Conservation (phyloP, 2,329 filamentous ascomycete genomes). For the Kalmusia sp. region DNA sequence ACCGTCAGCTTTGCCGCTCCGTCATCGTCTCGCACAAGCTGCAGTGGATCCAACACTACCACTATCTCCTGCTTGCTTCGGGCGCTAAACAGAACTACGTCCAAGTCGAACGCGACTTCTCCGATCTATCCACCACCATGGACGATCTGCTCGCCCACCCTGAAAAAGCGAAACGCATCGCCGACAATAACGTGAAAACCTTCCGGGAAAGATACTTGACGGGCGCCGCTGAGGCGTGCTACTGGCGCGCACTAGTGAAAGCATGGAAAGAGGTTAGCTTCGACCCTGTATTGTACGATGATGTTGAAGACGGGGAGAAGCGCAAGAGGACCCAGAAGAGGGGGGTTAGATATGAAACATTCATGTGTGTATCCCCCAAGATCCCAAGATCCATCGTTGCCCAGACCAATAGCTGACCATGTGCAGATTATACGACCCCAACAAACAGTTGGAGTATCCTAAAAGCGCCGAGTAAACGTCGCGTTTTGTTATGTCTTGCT, state of each 20-base stretch:
- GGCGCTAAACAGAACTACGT: conserved; percentile 43
- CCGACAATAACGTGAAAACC: conserved; percentile 36
- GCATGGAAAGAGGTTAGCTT: conserved; percentile 35
- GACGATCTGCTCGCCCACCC: conserved; percentile 39
- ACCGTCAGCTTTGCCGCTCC: conserved; percentile 58
- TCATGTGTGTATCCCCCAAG: conserved; percentile 30
- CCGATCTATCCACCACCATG: conserved; percentile 36
- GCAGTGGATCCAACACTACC: conserved; percentile 45
- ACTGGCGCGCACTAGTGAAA: conserved; percentile 36
- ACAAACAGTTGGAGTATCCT: conserved; percentile 23
- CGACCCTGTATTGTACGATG: conserved; percentile 34
- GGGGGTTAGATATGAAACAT: conserved; percentile 40
- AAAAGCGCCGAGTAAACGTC: conserved; percentile 10
- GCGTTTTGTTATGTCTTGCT: neutral
- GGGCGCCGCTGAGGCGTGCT: conserved; percentile 41
- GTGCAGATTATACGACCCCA: conserved; percentile 19
- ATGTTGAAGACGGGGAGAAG: conserved; percentile 25
- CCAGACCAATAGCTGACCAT: conserved; percentile 1
- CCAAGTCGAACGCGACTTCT: conserved; percentile 44
- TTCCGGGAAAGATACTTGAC: conserved; percentile 44
- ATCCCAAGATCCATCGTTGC: too few relatives aligned
- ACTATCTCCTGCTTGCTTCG: conserved; percentile 37
- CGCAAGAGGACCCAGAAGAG: conserved; percentile 30
- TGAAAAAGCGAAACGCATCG: conserved; percentile 41
- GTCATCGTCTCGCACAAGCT: conserved; percentile 44